phyloP scores from a whole-genome alignment of 805 yeast genomes.

The Metschnikowia matae region DNA sequence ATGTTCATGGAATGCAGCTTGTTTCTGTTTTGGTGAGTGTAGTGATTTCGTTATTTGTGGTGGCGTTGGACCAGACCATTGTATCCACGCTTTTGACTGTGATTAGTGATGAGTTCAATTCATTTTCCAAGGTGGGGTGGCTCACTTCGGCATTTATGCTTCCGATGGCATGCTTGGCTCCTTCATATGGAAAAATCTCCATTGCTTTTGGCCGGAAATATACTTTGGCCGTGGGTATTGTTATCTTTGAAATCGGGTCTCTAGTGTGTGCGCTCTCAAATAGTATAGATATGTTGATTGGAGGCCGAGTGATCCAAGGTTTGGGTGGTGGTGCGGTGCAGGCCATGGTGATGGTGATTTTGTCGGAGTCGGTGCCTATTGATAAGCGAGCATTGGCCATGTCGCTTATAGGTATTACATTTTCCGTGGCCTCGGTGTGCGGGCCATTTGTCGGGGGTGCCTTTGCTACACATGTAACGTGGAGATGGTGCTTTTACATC shows the following conservation, averaged over 20 bases:
- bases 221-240: conserved; percentile 44
- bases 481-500: conserved; percentile 77
- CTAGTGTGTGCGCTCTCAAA: conserved; percentile 52
- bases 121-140: conserved; percentile 57
- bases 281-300: conserved; percentile 59
- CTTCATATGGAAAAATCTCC: conserved; percentile 56
- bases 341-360: conserved; percentile 51
- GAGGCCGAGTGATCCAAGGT: conserved; percentile 69
- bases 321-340: conserved; percentile 69
- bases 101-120: conserved; percentile 47
- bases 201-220: conserved; percentile 56
- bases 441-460: conserved; percentile 72
- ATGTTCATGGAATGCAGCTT: conserved; percentile 27
- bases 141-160: conserved; percentile 51
- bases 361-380: conserved; percentile 52
- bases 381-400: conserved; percentile 36
- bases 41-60: conserved; percentile 30
- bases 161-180: conserved; percentile 50
- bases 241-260: conserved; percentile 60
- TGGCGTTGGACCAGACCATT: conserved; percentile 60
- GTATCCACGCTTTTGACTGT: conserved; percentile 47
- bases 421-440: conserved; percentile 47
- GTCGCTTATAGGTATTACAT: conserved; percentile 39
- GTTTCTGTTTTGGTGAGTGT: conserved; percentile 25
- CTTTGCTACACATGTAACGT: conserved; percentile 52